A percentile compares a stretch with the other conserved stretches of the same genome.
Conservation (phyloP, 257 asterid genomes). For the Ocimum tenuiflorum region DNA sequence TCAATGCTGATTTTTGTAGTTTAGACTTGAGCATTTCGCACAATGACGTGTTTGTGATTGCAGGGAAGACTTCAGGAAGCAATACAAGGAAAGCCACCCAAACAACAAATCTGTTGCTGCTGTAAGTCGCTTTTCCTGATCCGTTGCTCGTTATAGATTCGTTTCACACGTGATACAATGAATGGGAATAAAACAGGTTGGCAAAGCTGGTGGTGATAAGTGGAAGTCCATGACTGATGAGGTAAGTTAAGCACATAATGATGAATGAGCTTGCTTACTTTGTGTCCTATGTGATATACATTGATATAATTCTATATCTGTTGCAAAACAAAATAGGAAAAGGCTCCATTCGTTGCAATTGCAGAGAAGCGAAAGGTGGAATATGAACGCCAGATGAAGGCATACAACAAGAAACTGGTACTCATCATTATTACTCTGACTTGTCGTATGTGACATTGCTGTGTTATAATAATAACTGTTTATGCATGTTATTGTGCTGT, state of each 20-base stretch:
- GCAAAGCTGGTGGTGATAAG: constrained; percentile 60
- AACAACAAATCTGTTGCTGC: constrained; percentile 61
- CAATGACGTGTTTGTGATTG: not conserved
- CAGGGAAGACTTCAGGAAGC: constrained; percentile 63
- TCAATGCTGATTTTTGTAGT: not conserved
- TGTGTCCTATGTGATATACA: not conserved
- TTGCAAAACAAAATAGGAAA: constrained; percentile 25
- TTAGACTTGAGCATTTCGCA: not conserved
- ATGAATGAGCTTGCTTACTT: not conserved
- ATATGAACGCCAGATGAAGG: constrained; percentile 32
- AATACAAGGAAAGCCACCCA: constrained; percentile 55
- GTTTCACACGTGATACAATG: not conserved
- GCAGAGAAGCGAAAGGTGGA: constrained; percentile 37
- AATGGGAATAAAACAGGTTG: constrained; percentile 36
- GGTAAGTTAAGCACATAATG: constrained; percentile 24
- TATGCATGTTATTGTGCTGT: not conserved
- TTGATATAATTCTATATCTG: not conserved
- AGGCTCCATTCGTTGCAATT: constrained; percentile 33
- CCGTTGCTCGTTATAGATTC: not conserved
- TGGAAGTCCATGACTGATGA: constrained; percentile 54
- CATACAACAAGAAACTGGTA: constrained; percentile 47
- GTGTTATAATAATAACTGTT: not conserved
- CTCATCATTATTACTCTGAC: not conserved
- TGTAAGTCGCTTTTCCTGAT: constrained; percentile 26
- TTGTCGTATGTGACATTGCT: not conserved